Base-by-base conservation (phyloP, 306 rosid species). In the Vigna angularis region DNA sequence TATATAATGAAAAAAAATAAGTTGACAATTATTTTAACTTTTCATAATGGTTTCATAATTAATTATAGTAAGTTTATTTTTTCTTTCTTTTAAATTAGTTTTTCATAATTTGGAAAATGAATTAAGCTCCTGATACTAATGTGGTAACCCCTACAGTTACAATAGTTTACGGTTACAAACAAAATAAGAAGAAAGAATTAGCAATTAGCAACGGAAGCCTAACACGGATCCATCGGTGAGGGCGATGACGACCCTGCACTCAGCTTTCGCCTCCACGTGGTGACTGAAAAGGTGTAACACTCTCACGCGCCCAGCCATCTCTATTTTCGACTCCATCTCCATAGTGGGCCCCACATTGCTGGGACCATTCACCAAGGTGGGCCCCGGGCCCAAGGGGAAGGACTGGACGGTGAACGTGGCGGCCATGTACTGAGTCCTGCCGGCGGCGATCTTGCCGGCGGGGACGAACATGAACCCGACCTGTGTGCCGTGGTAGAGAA, bases 391-490 rank as follows among this genome's bases (percentile, higher is more conserved):
- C 72, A 50, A 18, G 0, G 93, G 90, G 51, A 92, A 86, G 4
- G 98, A 85, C 65, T 86, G 83, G 0, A 92, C 98, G 26, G 92
- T 74, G 59, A 95, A 91, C 0, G 95, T 92, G 20, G 97, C 98
- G 0, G 92, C 93, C 91, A 95, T 86, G 86, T 74, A 84, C 77
- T 91, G 84, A 20, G 98, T 95, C 51, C 76, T 83, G 0, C 89
- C 89, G 17, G 98, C 81, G 44, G 83, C 90, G 85, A 95, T 87
- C 75, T 80, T 78, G 2, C 92, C 97, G 76, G 98, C 98, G 34
- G 98, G 98, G 2, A 95, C 91, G 82, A 95, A 95, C 97, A 95
- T 81, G 89, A 95, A 95, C 0, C 98, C 98, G 77, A 95, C 85
- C 66, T 86, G 96, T 3, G 4, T 75, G 9, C 98, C 97, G 58